A percentile compares a stretch with the other conserved stretches of the same genome.
phyloP scores from a whole-genome alignment of 257 asterid genomes.

The Linaria vulgaris region DNA sequence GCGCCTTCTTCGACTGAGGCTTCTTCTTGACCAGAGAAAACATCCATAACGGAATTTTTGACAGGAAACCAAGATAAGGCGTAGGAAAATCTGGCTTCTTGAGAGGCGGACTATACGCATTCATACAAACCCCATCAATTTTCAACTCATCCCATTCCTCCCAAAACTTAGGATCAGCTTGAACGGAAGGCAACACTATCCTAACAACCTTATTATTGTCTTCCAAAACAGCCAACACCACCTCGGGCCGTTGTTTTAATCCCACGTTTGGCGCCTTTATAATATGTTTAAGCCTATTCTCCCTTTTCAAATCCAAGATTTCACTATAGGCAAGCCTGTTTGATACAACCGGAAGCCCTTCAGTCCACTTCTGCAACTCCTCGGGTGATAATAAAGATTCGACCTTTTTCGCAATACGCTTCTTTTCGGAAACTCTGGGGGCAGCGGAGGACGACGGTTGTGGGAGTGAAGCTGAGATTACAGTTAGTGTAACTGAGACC shows the following conservation, averaged over 20 bases:
- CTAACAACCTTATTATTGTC: slow-evolving; percentile 79
- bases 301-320: slow-evolving; percentile 64
- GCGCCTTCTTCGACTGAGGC: slow-evolving; percentile 79
- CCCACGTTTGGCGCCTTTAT: slow-evolving; percentile 57
- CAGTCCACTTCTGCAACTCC: slow-evolving; percentile 71
- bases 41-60: slow-evolving; percentile 51
- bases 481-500: slow-evolving; percentile 64
- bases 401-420: slow-evolving; percentile 35
- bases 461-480: slow-evolving; percentile 68
- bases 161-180: slow-evolving; percentile 79
- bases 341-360: slow-evolving; percentile 81
- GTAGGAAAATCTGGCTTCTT: slow-evolving; percentile 62
- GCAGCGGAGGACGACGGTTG: slow-evolving; percentile 63
- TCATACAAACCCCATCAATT: slow-evolving; percentile 69
- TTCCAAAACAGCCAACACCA: slow-evolving; percentile 86
- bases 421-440: slow-evolving; percentile 54
- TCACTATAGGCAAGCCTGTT: slow-evolving; percentile 72
- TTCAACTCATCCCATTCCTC: slow-evolving; percentile 70
- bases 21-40: slow-evolving; percentile 58
- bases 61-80: slow-evolving; percentile 71
- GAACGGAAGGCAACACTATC: slow-evolving; percentile 75
- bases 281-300: slow-evolving; percentile 69
- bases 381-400: slow-evolving; percentile 66
- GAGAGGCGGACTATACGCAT: slow-evolving; percentile 80
- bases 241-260: slow-evolving; percentile 62